Evolutionary conservation across 164 flowering plant genomes (phyloP).

Genomic region (Platanus orientalis): DNA sequence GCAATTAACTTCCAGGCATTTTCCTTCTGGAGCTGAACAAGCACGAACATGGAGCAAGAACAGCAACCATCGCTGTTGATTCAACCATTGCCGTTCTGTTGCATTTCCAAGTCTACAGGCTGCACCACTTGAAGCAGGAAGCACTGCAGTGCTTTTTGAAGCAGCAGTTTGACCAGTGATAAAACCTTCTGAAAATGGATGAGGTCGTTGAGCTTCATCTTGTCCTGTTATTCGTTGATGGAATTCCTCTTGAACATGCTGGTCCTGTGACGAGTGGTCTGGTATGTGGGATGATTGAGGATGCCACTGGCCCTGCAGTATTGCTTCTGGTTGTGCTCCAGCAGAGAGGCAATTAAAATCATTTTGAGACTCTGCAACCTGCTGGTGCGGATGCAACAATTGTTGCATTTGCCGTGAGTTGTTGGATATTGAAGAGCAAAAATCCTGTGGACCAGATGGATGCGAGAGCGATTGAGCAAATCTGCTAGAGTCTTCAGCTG

Average conservation of each 20-base stretch:
- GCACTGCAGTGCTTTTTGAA: constrained; percentile 31
- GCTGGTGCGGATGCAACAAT: constrained; percentile 40
- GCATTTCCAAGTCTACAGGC: constrained; percentile 28
- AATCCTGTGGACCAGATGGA: constrained; percentile 39
- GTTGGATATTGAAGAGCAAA: constrained; percentile 36
- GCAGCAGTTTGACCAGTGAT: constrained; percentile 30
- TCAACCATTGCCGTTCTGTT: constrained; percentile 31
- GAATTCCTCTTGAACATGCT: constrained; percentile 64
- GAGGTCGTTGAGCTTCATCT: constrained; percentile 74
- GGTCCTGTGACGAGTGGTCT: constrained; percentile 43
- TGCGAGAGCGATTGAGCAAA: constrained; percentile 32
- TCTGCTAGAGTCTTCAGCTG: constrained; percentile 34
- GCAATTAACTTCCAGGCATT: constrained; percentile 60
- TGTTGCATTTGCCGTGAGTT: constrained; percentile 57
- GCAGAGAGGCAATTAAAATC: constrained; percentile 36
- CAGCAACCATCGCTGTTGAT: constrained; percentile 73
- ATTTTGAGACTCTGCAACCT: constrained; percentile 42
- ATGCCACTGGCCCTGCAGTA: constrained; percentile 48
- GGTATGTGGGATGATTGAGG: constrained; percentile 31
- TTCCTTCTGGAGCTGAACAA: constrained; percentile 70
- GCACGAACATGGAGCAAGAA: constrained; percentile 77
- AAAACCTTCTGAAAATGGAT: constrained; percentile 53
- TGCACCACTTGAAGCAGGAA: constrained; percentile 24
- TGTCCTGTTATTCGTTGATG: constrained; percentile 49
- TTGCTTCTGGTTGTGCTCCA: constrained; percentile 48